Conservation (phyloP, 129 eudicot genomes). For the Heracleum sosnowskyi region DNA sequence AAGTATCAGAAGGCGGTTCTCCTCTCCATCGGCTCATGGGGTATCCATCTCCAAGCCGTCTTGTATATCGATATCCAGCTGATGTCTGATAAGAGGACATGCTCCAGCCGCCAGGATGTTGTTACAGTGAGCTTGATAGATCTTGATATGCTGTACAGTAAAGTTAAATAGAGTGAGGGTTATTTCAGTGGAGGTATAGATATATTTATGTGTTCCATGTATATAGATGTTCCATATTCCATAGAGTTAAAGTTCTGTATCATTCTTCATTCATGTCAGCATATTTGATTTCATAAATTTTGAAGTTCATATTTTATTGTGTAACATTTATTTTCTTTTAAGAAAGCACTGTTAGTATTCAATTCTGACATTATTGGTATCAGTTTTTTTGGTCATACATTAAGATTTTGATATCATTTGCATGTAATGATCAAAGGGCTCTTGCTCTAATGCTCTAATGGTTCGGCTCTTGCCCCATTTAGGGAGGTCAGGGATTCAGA, state of each 20-base stretch:
- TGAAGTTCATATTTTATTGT: not conserved
- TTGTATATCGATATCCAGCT: slow-evolving; percentile 28
- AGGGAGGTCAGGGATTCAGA: no score
- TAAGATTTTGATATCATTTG: not conserved
- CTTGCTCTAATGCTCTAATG: not conserved
- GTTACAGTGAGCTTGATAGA: not conserved
- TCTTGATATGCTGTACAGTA: slow-evolving; percentile 8
- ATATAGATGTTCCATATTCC: not conserved
- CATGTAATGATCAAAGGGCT: not conserved
- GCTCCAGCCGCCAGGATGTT: slow-evolving; percentile 15
- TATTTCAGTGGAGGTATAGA: not conserved
- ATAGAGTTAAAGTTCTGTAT: not conserved
- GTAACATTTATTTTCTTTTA: not conserved
- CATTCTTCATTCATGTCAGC: slow-evolving; percentile 1
- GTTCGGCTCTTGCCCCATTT: no score
- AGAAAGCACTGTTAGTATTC: not conserved
- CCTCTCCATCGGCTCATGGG: slow-evolving; percentile 93
- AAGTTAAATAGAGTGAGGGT: not conserved
- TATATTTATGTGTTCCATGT: not conserved
- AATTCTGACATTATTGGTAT: not conserved
- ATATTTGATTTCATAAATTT: not conserved
- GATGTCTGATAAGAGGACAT: not conserved
- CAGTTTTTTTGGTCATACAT: not conserved
- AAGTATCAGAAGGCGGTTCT: slow-evolving; percentile 38
- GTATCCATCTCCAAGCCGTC: slow-evolving; percentile 60